Evolutionary conservation across 352 stramenopile species (phyloP).

Genomic region (Globisporangium radiosum): DNA sequence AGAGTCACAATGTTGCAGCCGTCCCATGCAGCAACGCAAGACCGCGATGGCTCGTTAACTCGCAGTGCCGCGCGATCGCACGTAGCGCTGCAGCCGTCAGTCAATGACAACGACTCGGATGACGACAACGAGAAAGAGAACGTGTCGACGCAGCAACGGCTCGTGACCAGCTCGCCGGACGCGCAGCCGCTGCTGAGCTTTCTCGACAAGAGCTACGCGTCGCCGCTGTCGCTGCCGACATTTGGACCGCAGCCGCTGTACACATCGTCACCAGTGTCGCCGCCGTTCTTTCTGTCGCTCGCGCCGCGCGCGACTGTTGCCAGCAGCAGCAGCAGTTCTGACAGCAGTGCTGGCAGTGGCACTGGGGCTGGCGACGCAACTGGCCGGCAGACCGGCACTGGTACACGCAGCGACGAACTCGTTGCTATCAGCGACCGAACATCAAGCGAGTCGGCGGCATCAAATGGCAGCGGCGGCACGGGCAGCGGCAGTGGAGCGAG

Average conservation of each 20-base stretch:
- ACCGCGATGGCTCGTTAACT: background rate
- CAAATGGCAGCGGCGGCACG: constrained; percentile 2
- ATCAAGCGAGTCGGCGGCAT: constrained; percentile 7
- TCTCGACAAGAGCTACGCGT: constrained; percentile 29
- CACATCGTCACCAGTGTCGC: constrained; percentile 17
- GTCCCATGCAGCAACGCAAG: background rate
- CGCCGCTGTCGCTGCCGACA: constrained; percentile 22
- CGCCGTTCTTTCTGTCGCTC: constrained; percentile 54
- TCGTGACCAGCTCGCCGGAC: constrained; percentile 17
- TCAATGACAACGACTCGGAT: background rate
- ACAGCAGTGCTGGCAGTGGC: too few species aligned
- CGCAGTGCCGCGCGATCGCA: background rate
- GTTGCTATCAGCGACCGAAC: constrained; percentile 16
- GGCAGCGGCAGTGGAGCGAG: background rate
- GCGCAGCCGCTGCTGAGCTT: constrained; percentile 25
- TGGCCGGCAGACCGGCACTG: background rate
- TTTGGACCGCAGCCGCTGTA: constrained; percentile 50
- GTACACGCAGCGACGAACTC: constrained; percentile 10
- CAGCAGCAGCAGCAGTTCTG: background rate
- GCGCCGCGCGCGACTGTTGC: constrained; percentile 18
- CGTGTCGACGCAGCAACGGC: constrained; percentile 10
- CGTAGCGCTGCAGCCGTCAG: too few species aligned
- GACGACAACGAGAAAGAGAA: background rate
- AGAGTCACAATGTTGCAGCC: background rate
- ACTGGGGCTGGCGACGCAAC: background rate